phyloP scores from a whole-genome alignment of 768 basidiomycete species.

The Obba rivulosa region DNA sequence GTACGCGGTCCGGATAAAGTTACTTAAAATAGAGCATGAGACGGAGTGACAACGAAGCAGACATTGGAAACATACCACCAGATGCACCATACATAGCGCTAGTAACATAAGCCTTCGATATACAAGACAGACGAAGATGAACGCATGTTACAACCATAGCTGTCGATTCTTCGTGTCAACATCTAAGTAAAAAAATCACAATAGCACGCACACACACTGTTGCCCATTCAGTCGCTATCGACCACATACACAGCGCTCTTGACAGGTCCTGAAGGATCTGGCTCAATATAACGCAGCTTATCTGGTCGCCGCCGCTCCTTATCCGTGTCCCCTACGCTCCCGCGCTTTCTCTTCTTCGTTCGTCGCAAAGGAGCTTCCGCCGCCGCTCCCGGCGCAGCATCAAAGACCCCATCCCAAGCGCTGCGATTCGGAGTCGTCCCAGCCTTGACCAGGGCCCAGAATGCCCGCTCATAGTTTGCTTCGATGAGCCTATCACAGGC shows the following conservation, averaged over 20 bases:
- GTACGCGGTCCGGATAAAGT: no score
- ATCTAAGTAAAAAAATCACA: no score
- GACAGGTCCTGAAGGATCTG: slow-evolving; percentile 12
- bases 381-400: neutral
- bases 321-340: slow-evolving; percentile 1
- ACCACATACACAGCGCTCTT: slow-evolving; percentile 17
- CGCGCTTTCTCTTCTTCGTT: neutral
- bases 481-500: slow-evolving; percentile 28
- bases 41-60: no score
- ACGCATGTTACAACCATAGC: no score
- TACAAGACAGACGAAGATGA: no score
- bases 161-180: no score
- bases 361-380: neutral
- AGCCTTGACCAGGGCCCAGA: slow-evolving; percentile 31
- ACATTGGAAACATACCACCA: no score
- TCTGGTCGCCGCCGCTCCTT: slow-evolving; percentile 2
- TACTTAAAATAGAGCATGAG: no score
- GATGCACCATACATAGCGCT: no score
- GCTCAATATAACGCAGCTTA: slow-evolving; percentile 8
- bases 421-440: neutral
- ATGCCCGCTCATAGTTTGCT: slow-evolving; percentile 30
- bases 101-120: no score
- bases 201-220: no score
- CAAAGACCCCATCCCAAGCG: neutral
- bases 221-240: slow-evolving; percentile 16